Base-by-base conservation (phyloP, 352 stramenopile genomes). In the Thalassiosira delicatula region DNA sequence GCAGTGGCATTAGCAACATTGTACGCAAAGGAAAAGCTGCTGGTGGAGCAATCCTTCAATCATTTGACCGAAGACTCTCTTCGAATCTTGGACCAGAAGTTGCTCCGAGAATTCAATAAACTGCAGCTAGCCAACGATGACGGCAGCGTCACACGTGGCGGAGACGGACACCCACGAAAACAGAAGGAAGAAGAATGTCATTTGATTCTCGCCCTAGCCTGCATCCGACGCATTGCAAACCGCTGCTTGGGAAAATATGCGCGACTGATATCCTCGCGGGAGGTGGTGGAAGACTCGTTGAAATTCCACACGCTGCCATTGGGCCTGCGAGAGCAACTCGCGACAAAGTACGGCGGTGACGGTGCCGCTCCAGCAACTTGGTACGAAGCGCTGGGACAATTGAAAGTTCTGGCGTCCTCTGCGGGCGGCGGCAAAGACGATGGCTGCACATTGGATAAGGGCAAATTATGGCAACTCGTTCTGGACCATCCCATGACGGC, bases 401-500 rank as follows among this genome's bases (percentile, higher is more conserved):
- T 88, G 9, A 70, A 70, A 30, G 21, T 37, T 9, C 53, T 67
- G 49, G 30, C 49, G 32, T 63, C 70, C 3, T 25, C 23, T 19
- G 14, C 46, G 3, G 62, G 37, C 27, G 37, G 44, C 5, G 23
- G 37, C 23, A n/a, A 27, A 21, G 25, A 42, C 12, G 53, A 54
- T 19, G 19, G 44, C 5, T 8, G 5, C 44, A n/a, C 23, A 49
- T 68, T 51, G 29, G 70, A 82, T 29, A 44, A 40, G 49, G 65
- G 35, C 3, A 67, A 74, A 51, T 56, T 88, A 30, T 88, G 82
- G 82, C 17, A 67, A 33, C 62, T 86, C 33, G 42, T 88, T 25
- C 53, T 79, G n/a, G 73, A 86, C 65, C 82, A 88, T 76, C 77
- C 82, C 32, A 86, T 88, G 66, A 88, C 82, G 30, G 30, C 53